Base-by-base conservation (phyloP, 164 flowering plant genomes). In the Umbellularia californica region DNA sequence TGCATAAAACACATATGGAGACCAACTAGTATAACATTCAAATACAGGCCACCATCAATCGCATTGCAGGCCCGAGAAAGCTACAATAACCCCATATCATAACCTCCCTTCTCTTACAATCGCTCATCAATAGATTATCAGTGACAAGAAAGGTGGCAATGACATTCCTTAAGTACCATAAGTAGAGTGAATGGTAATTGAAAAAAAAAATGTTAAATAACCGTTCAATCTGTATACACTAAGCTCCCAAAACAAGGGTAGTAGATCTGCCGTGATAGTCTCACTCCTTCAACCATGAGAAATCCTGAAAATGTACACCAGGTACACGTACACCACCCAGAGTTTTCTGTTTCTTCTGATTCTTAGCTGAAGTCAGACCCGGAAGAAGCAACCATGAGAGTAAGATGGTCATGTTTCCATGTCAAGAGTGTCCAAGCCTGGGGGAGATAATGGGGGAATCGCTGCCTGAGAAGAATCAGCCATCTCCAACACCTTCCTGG, bases 381-480 rank as follows among this genome's bases (percentile, higher is more conserved):
- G 17, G 80, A 75, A 70, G 74, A 70, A 65, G 74, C 80, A 73
- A 50, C 50, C 58, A 20, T 66, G 67, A 65, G 14, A 22, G 27
- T 27, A 58, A 60, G 55, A 17, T 28, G 30, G 35, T 76, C 74
- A 73, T 65, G 72, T 74, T 52, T 69, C 70, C 76, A 23, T 35
- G 65, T 66, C 63, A 23, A 63, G 76, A 73, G 77, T 77, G 58
- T 79, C 82, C 77, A 77, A n/a, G 68, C 80, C 83, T 5, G 92
- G 89, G 19, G 90, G 85, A 67, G 88, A 82, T 60, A 81, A 75
- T 28, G 88, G 90, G 2, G 89, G 90, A 47, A 87, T 81, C 70
- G 90, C 92, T 15, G 75, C 78, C 69, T 83, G 74, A 41, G 55
- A 52, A 60, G 58, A 72, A 58, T 50, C 73, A 51, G 3, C 24